Evolutionary conservation across 768 basidiomycete genomes (phyloP), one percentile per base, ranked within the genome.

Genomic region (Naganishia onofrii): DNA sequence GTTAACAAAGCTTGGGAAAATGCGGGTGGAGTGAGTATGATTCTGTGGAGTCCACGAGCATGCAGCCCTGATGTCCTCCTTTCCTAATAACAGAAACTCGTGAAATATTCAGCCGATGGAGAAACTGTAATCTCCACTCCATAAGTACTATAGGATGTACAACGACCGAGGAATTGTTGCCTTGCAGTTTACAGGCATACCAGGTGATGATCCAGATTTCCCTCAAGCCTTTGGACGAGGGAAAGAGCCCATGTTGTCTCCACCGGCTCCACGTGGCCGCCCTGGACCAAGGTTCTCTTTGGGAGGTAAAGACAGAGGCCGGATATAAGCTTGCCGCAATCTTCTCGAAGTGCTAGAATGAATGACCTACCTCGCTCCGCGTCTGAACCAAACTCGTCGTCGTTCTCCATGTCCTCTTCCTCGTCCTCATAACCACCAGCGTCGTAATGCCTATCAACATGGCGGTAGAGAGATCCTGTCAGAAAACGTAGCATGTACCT

Each of bases 401-500:
- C 71, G 26, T 72, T 72, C 71, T 72, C 71, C 71, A 72, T 68
- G 44, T 72, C 71, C 29, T 69, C 71, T 53, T 77, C 77, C 48
- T 79, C 78, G 17, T 71, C 66, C 31, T 74, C 74, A 21, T 63
- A 63, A 2, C 68, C 73, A n/a, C 69, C 73, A 12, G 76, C 76
- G 28, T 76, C 58, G 68, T 76, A 72, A 57, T 58, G 56, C 26
- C 66, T 69, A 64, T 38, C 29, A 17, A 55, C 2, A 36, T 51
- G 4, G 21, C 17, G 55, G 9, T 26, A 15, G n/a, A 72, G 23
- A 44, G 17, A 17, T 2, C 29, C n/a, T 26, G 13, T 34, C 58
- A 54, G n/a, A 3, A 15, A 26, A 51, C n/a, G 19, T 21, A 3
- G 3, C 48, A 13, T 7, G 4, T 13, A n/a, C 19, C 3, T 51